Conservation (phyloP, 352 stramenopile genomes). For the Elongisporangium undulatum region DNA sequence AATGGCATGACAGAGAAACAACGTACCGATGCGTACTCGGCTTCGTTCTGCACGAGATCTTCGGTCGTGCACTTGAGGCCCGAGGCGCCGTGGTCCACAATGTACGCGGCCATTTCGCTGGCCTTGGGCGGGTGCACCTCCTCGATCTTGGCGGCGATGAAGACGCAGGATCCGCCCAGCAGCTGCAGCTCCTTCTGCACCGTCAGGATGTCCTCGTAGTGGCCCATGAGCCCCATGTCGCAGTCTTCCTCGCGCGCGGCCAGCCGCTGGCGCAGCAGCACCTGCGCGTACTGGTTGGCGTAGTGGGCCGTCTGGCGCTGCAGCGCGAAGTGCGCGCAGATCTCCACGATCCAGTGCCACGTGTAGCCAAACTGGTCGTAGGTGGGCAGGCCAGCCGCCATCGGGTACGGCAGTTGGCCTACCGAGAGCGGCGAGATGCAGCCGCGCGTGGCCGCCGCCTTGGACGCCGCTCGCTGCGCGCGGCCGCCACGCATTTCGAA, state of each 20-base stretch:
- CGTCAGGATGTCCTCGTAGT: slow-evolving; percentile 48
- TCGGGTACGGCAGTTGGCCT: slow-evolving; percentile 36
- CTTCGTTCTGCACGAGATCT: slow-evolving; percentile 57
- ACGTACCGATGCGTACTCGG: slow-evolving; percentile 58
- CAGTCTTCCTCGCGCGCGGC: slow-evolving; percentile 25
- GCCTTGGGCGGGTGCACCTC: slow-evolving; percentile 76
- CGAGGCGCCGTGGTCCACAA: slow-evolving; percentile 34
- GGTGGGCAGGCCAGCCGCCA: slow-evolving; percentile 8
- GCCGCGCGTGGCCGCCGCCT: slow-evolving; percentile 1
- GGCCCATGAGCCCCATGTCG: slow-evolving; percentile 16
- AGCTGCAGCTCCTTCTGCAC: slow-evolving; percentile 59
- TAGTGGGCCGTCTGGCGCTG: slow-evolving; percentile 78
- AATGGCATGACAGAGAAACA: slow-evolving; percentile 2
- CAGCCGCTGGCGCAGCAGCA: slow-evolving; percentile 59
- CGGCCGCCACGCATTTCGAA: slow-evolving; percentile 6
- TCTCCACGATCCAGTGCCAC: slow-evolving; percentile 72
- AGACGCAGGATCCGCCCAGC: slow-evolving; percentile 58
- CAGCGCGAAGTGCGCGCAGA: slow-evolving; percentile 62
- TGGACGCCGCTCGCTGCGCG: slow-evolving; percentile 3
- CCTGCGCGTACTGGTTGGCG: slow-evolving; percentile 70
- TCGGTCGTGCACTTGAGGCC: slow-evolving; percentile 33
- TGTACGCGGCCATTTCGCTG: slow-evolving; percentile 54
- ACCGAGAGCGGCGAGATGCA: slow-evolving; percentile 46
- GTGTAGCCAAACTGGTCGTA: slow-evolving; percentile 79
- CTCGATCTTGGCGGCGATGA: slow-evolving; percentile 85